Conservation (phyloP, 306 rosid genomes). For the Arachis stenosperma region DNA sequence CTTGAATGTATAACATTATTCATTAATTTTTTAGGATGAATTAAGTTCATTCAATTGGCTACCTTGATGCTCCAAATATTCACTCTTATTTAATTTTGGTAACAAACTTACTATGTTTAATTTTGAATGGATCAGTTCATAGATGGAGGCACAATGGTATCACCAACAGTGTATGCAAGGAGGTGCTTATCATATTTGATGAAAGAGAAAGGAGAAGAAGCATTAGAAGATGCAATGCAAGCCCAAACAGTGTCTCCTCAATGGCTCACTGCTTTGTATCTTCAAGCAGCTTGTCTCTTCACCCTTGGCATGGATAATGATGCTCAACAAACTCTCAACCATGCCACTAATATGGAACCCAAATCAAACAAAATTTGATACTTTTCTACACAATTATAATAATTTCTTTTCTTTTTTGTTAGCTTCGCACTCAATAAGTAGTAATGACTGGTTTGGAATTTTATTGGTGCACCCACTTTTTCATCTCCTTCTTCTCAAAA, state of each 20-base stretch:
- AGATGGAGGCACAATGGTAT: conserved; percentile 93
- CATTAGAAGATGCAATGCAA: conserved; percentile 93
- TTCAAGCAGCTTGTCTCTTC: conserved; percentile 91
- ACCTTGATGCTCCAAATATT: too few species aligned
- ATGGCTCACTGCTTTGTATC: conserved; percentile 91
- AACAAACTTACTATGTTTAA: not conserved
- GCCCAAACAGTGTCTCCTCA: conserved; percentile 92
- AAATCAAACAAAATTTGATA: conserved; percentile 59
- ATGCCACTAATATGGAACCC: conserved; percentile 85
- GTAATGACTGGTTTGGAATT: conserved; percentile 32
- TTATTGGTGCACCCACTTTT: not conserved
- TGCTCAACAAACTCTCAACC: conserved; percentile 90
- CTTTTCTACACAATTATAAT: conserved; percentile 46
- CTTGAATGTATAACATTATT: too few species aligned
- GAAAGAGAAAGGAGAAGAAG: conserved; percentile 79
- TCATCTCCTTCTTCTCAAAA: not conserved
- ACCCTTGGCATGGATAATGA: conserved; percentile 89
- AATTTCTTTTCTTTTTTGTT: not conserved
- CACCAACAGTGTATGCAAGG: conserved; percentile 91
- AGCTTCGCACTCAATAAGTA: not conserved
- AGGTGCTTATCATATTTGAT: conserved; percentile 86
- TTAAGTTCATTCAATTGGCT: too few species aligned
- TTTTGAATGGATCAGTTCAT: conserved; percentile 60
- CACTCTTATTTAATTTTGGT: too few species aligned
- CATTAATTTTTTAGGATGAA: too few species aligned